Evolutionary conservation across 768 basidiomycete genomes (phyloP).

Genomic region (Symmetrospora coprosmae): DNA sequence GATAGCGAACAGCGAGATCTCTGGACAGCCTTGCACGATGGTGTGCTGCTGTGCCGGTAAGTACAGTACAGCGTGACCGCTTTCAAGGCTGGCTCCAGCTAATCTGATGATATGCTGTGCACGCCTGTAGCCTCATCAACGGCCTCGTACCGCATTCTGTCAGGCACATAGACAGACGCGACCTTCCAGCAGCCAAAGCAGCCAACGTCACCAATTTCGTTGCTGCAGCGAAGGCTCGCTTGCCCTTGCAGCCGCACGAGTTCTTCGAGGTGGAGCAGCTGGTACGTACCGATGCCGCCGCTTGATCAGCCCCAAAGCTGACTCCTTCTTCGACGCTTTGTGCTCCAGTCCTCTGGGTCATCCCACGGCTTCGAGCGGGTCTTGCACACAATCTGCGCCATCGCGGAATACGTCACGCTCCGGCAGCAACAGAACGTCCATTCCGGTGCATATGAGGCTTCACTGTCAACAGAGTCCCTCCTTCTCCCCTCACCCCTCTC

Average conservation of each 20-base stretch:
- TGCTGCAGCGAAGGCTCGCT: not conserved
- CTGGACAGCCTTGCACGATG: slow-evolving; percentile 19
- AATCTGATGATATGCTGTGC: not conserved
- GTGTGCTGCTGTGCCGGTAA: slow-evolving; percentile 21
- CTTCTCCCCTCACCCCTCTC: no score
- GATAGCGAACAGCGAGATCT: slow-evolving; percentile 11
- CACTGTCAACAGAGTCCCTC: not conserved
- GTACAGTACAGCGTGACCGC: not conserved
- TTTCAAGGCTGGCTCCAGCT: not conserved
- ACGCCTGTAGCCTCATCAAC: slow-evolving; percentile 9
- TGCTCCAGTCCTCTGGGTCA: not conserved
- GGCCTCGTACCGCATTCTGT: slow-evolving; percentile 9
- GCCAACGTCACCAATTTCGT: slow-evolving; percentile 16
- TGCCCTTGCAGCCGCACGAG: slow-evolving; percentile 12
- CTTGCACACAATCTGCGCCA: slow-evolving; percentile 13
- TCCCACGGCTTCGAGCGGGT: slow-evolving; percentile 17
- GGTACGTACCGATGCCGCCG: not conserved
- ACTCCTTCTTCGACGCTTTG: not conserved
- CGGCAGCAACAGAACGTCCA: not conserved
- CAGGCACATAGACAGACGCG: slow-evolving; percentile 1
- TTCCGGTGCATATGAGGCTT: not conserved
- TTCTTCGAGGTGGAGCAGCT: slow-evolving; percentile 18
- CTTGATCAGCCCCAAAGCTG: not conserved
- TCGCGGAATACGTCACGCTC: slow-evolving; percentile 11
- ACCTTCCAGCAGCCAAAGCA: not conserved